Conservation (phyloP, 1,284 basidiomycete genomes). For the Leccinum solheimii region DNA sequence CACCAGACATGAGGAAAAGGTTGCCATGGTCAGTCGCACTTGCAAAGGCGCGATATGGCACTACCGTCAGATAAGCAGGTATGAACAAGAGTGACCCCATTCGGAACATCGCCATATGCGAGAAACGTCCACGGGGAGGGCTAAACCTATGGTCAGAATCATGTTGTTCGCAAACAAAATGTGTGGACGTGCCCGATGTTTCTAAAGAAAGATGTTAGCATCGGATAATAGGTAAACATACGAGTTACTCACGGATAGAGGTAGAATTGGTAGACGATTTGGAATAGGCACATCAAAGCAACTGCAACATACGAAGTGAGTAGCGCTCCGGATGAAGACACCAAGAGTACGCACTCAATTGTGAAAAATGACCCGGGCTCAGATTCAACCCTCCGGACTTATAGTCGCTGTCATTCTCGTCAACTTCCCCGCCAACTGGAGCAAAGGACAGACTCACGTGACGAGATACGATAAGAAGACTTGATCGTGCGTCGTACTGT, state of each 20-base stretch:
- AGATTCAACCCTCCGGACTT: conserved; percentile 71
- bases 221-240: conserved; percentile 15
- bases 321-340: neutral
- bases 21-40: conserved; percentile 62
- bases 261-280: conserved; percentile 82
- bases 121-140: conserved; percentile 76
- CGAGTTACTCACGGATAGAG: conserved; percentile 71
- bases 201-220: conserved; percentile 30
- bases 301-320: conserved; percentile 42
- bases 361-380: conserved; percentile 79
- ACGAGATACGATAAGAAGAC: conserved; percentile 82
- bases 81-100: conserved; percentile 76
- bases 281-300: conserved; percentile 77
- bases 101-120: conserved; percentile 83
- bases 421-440: neutral
- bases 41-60: conserved; percentile 67
- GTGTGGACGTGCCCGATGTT: conserved; percentile 53
- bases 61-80: conserved; percentile 73
- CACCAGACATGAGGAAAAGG: conserved; percentile 69
- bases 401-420: conserved; percentile 53
- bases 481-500: conserved; percentile 84
- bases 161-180: conserved; percentile 1
- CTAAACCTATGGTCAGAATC: conserved; percentile 33
- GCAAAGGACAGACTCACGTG: conserved; percentile 52
- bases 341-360: conserved; percentile 62